Evolutionary conservation across 345 rosid genomes (phyloP), one percentile per base, ranked within the genome.

Genomic region (Moringa oleifera): DNA sequence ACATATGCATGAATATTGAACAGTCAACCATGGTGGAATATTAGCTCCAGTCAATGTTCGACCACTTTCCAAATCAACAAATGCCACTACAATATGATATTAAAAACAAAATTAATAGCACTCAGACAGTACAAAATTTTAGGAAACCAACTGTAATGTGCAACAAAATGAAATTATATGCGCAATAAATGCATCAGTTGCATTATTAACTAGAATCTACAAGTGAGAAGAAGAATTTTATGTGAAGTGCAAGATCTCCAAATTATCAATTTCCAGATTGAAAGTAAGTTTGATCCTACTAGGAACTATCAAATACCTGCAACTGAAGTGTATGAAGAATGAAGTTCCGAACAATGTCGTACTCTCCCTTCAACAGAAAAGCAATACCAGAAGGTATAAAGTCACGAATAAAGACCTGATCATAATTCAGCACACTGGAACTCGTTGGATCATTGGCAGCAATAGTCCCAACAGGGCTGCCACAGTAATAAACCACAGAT

Each of bases 341-440:
- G 80, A 92, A 92, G 61, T 81, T 87, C 53, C 89, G 81, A 3
- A 92, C 93, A 64, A 92, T 92, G 66, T 87, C 97, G 63, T 81
- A 87, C 73, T 92, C 97, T 70, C 98, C 98, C 71, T 87, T 92
- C 62, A 92, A 76, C 56, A 92, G 96, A 70, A 92, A 92, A 67
- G 98, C 96, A 31, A 92, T 79, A 64, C 95, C 96, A 0, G 97
- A 89, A 20, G 98, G 97, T 59, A 91, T 80, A 71, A 92, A 92
- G 65, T 92, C 98, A 25, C 96, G 96, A 70, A 89, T 89, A 60
- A 92, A 92, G 68, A 92, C 93, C 71, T 92, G 97, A 79, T 93
- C 98, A 67, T 93, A 89, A 57, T 93, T 93, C 45, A 90, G 60
- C 20, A 83, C 75, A 25, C 72, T 84, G 23, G 85, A 69, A 66